Evolutionary conservation across 306 rosid genomes (phyloP).

Genomic region (Luffa acutangula): DNA sequence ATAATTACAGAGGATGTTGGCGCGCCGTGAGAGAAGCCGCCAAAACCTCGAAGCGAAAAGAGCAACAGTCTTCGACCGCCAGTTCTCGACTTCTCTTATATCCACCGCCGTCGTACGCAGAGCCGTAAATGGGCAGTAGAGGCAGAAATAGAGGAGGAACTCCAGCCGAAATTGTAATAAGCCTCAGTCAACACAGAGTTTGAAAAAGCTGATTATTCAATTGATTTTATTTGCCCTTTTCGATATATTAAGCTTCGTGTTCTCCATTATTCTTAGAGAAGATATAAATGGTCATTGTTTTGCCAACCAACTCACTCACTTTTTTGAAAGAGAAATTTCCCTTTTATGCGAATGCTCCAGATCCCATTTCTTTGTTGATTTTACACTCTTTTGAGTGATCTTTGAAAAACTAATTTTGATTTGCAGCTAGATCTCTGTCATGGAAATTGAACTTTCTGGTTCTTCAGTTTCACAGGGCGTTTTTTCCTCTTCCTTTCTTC

Average conservation of each 20-base stretch:
- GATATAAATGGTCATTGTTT: conserved; percentile 24
- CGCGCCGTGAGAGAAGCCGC: not conserved
- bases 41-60: not conserved
- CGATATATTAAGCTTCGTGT: conserved; percentile 31
- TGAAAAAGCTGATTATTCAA: not conserved
- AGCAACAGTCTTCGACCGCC: not conserved
- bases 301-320: conserved; percentile 33
- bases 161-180: not conserved
- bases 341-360: conserved; percentile 14
- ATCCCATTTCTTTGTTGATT: conserved; percentile 12
- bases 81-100: not conserved
- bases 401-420: not conserved
- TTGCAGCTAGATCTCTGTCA: conserved; percentile 19
- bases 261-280: conserved; percentile 96
- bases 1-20: not conserved
- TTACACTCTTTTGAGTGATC: not conserved
- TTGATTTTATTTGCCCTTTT: not conserved
- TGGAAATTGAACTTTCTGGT: conserved; percentile 45
- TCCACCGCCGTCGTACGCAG: not conserved
- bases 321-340: not conserved
- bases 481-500: conserved; percentile 11
- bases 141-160: not conserved
- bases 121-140: not conserved
- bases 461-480: conserved; percentile 33
- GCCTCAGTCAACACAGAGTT: not conserved